Percentiles rank a stretch among this genome's conserved stretches.
Conservation (phyloP, 805 yeast genomes). For the Saturnispora gosingensis region DNA sequence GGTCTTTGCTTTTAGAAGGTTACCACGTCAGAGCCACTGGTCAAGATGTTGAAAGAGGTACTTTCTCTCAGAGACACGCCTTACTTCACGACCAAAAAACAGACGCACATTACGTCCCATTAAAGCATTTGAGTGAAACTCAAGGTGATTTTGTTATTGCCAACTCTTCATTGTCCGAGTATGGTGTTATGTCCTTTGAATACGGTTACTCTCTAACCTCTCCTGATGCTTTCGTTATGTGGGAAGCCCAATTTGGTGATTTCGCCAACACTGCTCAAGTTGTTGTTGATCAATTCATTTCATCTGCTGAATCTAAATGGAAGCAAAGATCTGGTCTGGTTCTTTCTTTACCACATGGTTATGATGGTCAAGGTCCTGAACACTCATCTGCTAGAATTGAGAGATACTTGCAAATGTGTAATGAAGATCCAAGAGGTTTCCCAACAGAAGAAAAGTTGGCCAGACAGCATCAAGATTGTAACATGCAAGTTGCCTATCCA, state of each 20-base stretch:
- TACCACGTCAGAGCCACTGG: conserved; percentile 96
- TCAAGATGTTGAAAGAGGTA: conserved; percentile 99
- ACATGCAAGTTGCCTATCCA: conserved; percentile 97
- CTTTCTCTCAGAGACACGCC: conserved; percentile 98
- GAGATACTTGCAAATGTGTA: conserved; percentile 90
- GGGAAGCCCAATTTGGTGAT: conserved; percentile 99
- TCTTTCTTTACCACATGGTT: conserved; percentile 95
- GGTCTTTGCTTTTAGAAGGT: conserved; percentile 86
- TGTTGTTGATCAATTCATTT: conserved; percentile 89
- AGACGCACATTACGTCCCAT: conserved; percentile 77
- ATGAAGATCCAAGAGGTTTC: conserved; percentile 92
- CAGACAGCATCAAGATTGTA: conserved; percentile 98
- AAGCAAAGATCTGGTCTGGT: conserved; percentile 97
- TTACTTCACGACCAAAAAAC: conserved; percentile 92
- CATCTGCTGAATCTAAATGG: conserved; percentile 98
- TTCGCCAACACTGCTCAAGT: conserved; percentile 99
- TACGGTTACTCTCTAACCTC: conserved; percentile 97
- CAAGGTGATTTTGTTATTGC: conserved; percentile 84
- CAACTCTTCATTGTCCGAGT: conserved; percentile 94
- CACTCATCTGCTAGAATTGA: conserved; percentile 97
- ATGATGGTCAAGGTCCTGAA: conserved; percentile 99
- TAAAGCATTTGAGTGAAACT: conserved; percentile 65
- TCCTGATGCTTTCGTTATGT: conserved; percentile 92
- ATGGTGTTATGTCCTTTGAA: conserved; percentile 99
- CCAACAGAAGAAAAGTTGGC: conserved; percentile 82